Percentiles rank a stretch among this genome's conserved stretches.
Conservation (phyloP, 805 yeast species). For the Yarrowia bubula region DNA sequence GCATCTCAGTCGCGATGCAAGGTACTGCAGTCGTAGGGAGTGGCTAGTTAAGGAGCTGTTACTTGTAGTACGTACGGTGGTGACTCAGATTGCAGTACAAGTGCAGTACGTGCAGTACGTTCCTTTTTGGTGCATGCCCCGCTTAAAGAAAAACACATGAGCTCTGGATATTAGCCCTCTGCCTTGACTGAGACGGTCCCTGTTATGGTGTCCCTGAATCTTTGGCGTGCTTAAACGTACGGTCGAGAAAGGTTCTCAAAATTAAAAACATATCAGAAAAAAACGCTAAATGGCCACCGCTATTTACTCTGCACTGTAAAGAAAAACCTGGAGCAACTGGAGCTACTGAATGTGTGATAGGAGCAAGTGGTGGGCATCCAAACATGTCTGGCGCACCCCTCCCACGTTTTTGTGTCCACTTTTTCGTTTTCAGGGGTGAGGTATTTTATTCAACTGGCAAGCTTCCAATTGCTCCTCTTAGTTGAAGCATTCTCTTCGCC, state of each 20-base stretch:
- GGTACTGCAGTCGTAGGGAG: too few relatives aligned
- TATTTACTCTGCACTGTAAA: not conserved
- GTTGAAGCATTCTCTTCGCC: not conserved
- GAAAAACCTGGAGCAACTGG: not conserved
- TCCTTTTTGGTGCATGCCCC: conserved; percentile 18
- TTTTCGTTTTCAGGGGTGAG: not conserved
- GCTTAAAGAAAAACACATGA: not conserved
- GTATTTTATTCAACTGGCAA: not conserved
- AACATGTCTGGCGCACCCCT: too few relatives aligned
- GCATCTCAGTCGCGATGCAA: too few relatives aligned
- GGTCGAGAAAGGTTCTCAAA: not conserved
- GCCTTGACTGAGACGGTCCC: not conserved
- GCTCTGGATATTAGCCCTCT: too few relatives aligned
- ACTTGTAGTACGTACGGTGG: not conserved
- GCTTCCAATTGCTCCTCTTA: not conserved
- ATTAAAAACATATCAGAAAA: too few relatives aligned
- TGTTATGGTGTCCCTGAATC: not conserved
- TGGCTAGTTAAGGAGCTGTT: too few relatives aligned
- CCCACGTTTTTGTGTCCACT: not conserved
- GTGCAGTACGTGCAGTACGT: too few relatives aligned
- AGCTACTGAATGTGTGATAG: too few relatives aligned
- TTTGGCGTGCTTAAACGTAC: conserved; percentile 6
- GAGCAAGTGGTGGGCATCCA: too few relatives aligned
- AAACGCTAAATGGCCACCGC: not conserved
- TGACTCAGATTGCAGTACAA: not conserved